These are phyloP conservation scores for Penicillium desertorum DNA, from an alignment of 495 filamentous ascomycete genomes.

Conservation along the genomic window DNA sequence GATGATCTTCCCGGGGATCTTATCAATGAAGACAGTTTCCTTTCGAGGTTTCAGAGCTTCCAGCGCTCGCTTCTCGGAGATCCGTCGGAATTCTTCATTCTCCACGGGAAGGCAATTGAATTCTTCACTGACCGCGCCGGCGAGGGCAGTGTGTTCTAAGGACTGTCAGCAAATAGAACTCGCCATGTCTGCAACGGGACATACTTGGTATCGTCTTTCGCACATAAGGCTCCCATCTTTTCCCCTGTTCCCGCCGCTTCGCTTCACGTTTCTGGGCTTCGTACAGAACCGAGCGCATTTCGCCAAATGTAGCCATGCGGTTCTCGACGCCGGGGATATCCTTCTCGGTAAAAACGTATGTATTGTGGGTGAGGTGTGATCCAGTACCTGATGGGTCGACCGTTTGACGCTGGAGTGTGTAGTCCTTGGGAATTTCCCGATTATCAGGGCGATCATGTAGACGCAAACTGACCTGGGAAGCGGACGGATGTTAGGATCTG, in stretches of 20 bases:
- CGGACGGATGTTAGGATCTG: not conserved
- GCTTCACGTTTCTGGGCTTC: conserved; percentile 49
- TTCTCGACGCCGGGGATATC: conserved; percentile 39
- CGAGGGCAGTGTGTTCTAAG: conserved; percentile 76
- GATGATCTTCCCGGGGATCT: conserved; percentile 37
- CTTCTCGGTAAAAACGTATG: conserved; percentile 57
- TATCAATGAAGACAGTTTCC: conserved; percentile 45
- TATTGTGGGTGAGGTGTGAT: conserved; percentile 60
- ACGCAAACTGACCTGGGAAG: conserved; percentile 49
- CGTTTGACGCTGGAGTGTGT: conserved; percentile 66
- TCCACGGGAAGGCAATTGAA: conserved; percentile 72
- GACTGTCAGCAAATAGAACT: conserved; percentile 22
- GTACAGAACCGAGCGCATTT: conserved; percentile 47
- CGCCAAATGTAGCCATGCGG: conserved; percentile 44
- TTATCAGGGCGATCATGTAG: conserved; percentile 58
- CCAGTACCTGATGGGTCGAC: conserved; percentile 42
- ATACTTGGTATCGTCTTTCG: conserved; percentile 82
- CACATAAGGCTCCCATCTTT: conserved; percentile 65
- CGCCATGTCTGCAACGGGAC: not conserved
- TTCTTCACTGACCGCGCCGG: conserved; percentile 72
- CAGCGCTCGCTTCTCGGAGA: conserved; percentile 59
- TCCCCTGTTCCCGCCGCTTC: conserved; percentile 53
- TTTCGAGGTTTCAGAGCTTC: conserved; percentile 64
- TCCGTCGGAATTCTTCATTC: conserved; percentile 67
- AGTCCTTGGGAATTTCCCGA: conserved; percentile 74